Percentiles rank a stretch among this genome's conserved stretches.
Conservation (phyloP, 2,329 filamentous ascomycete genomes). For the Neofusicoccum parvum region DNA sequence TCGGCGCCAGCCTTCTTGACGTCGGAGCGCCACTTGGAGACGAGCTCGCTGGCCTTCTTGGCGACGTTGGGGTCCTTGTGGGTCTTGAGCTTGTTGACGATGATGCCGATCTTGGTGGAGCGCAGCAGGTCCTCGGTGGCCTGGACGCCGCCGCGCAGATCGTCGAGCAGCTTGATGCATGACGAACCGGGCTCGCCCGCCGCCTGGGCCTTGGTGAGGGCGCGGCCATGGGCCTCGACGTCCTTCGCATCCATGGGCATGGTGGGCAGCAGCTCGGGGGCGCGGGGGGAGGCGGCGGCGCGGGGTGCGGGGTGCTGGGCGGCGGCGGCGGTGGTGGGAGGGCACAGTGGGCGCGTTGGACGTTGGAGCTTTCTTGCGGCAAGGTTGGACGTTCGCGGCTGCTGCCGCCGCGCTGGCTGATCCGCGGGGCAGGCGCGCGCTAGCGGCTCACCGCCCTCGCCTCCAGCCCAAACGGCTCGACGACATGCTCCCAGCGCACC, state of each 20-base stretch:
- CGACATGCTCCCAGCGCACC: background rate
- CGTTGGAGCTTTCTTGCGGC: background rate
- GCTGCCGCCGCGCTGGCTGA: slow-evolving; percentile 19
- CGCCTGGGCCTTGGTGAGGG: slow-evolving; percentile 75
- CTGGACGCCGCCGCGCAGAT: slow-evolving; percentile 76
- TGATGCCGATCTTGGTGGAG: slow-evolving; percentile 87
- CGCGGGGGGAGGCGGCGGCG: background rate
- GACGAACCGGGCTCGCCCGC: slow-evolving; percentile 73
- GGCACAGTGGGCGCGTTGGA: background rate
- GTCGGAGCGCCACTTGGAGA: slow-evolving; percentile 82
- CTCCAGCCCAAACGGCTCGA: background rate
- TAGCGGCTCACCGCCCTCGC: slow-evolving; percentile 6
- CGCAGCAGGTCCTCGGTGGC: slow-evolving; percentile 89
- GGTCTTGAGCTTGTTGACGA: slow-evolving; percentile 81
- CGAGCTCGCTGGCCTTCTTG: slow-evolving; percentile 76
- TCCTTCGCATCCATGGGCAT: slow-evolving; percentile 76
- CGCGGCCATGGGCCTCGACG: slow-evolving; percentile 74
- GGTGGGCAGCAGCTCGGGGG: slow-evolving; percentile 11
- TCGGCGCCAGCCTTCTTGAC: slow-evolving; percentile 60
- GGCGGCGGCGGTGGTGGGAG: background rate
- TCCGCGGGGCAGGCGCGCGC: slow-evolving; percentile 21
- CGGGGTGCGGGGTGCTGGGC: background rate
- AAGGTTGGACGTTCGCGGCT: slow-evolving; percentile 19
- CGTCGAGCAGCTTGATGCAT: slow-evolving; percentile 73
- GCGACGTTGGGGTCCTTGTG: slow-evolving; percentile 76